Percentiles rank a stretch among this genome's conserved stretches.
These are phyloP conservation scores for Capsicum pubescens DNA, from an alignment of 257 asterid genomes.

Conservation along the genomic window DNA sequence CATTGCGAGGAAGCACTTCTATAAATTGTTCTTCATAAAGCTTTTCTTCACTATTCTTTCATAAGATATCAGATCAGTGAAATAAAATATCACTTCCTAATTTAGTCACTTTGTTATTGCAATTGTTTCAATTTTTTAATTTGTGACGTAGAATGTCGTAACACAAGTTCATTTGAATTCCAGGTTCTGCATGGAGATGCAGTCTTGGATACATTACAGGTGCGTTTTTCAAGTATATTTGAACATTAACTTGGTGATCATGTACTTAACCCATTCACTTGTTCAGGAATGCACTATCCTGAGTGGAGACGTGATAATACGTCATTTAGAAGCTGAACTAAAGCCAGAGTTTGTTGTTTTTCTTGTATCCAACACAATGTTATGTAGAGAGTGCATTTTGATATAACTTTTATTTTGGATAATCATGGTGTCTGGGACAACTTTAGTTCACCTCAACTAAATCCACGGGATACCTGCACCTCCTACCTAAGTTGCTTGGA, in stretches of 20 bases:
- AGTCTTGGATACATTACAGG: conserved; percentile 84
- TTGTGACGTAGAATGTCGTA: conserved; percentile 14
- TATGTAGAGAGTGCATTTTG: conserved; percentile 13
- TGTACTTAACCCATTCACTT: conserved; percentile 31
- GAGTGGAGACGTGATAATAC: conserved; percentile 93
- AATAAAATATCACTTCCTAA: not conserved
- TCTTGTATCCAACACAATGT: conserved; percentile 70
- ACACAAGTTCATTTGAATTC: conserved; percentile 31
- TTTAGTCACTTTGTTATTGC: not conserved
- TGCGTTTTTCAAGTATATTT: conserved; percentile 42
- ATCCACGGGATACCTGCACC: too few species aligned
- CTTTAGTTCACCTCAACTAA: too few species aligned
- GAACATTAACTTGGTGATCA: conserved; percentile 30
- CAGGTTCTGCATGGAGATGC: conserved; percentile 99
- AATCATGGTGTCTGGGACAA: too few species aligned
- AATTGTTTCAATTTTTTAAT: not conserved
- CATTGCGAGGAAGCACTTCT: not conserved
- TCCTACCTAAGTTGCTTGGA: too few species aligned
- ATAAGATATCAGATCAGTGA: conserved; percentile 9
- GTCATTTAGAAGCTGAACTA: conserved; percentile 79
- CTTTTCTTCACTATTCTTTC: conserved; percentile 9
- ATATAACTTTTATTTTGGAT: not conserved
- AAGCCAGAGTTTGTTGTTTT: conserved; percentile 84
- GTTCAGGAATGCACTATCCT: conserved; percentile 92
- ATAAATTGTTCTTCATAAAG: not conserved